These are phyloP conservation scores for Cladophialophora bantiana DNA, from an alignment of 2,329 filamentous ascomycete species.

Conservation along the genomic window DNA sequence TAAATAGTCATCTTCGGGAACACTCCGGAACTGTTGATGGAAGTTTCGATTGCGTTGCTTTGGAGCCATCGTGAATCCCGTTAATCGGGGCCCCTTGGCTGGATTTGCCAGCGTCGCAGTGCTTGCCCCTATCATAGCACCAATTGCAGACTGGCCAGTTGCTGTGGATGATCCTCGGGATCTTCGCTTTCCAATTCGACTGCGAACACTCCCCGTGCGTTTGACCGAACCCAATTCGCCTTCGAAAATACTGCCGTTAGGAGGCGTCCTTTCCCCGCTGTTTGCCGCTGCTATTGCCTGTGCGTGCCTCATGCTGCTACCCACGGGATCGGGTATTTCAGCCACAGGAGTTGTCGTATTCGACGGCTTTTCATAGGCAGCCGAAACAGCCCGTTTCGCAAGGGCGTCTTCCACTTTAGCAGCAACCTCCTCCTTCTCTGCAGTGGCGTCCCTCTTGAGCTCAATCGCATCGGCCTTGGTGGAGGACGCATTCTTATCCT, in stretches of 20 bases:
- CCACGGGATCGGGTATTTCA: conserved; percentile 48
- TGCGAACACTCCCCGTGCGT: conserved; percentile 72
- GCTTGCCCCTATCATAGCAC: conserved; percentile 74
- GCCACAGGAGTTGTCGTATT: conserved; percentile 50
- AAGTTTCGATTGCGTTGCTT: conserved; percentile 97
- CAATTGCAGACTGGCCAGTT: conserved; percentile 69
- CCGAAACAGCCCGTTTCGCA: conserved; percentile 66
- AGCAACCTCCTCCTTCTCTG: conserved; percentile 58
- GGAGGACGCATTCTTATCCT: conserved; percentile 40
- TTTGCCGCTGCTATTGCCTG: conserved; percentile 42
- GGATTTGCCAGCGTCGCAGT: conserved; percentile 73
- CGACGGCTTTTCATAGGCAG: conserved; percentile 61
- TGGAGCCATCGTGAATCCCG: conserved; percentile 93
- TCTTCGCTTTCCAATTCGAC: conserved; percentile 68
- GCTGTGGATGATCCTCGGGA: conserved; percentile 84
- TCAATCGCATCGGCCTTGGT: conserved; percentile 46
- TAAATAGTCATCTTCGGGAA: conserved; percentile 95
- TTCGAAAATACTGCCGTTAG: conserved; percentile 69
- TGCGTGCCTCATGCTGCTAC: conserved; percentile 39
- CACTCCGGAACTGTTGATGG: conserved; percentile 90
- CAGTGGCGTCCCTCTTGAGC: conserved; percentile 48
- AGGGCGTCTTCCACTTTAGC: conserved; percentile 66
- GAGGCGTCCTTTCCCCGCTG: conserved; percentile 68
- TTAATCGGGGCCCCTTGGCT: conserved; percentile 73
- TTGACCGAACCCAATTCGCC: conserved; percentile 65